Evolutionary conservation across 2,329 filamentous ascomycete species (phyloP).

Genomic region (Penicillium verrucosum): DNA sequence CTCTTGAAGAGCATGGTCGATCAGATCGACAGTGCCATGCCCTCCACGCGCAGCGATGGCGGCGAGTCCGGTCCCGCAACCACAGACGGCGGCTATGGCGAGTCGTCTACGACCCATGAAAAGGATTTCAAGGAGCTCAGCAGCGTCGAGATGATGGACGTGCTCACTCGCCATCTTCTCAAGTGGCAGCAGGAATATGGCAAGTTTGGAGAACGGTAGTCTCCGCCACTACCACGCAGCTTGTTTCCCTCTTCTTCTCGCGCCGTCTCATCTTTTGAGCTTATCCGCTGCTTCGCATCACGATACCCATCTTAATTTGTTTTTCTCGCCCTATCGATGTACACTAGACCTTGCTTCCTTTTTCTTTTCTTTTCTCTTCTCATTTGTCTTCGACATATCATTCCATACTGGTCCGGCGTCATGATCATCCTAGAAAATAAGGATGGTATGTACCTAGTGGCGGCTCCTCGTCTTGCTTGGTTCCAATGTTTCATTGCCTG

Average conservation of each 20-base stretch:
- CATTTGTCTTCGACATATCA: slow-evolving; percentile 3
- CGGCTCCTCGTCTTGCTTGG: background rate
- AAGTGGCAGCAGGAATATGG: slow-evolving; percentile 78
- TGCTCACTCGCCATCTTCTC: slow-evolving; percentile 72
- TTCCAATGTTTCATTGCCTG: background rate
- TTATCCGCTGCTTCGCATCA: slow-evolving; percentile 19
- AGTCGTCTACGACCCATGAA: slow-evolving; percentile 29
- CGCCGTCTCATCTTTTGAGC: slow-evolving; percentile 11
- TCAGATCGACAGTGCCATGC: slow-evolving; percentile 31
- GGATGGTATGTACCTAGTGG: background rate
- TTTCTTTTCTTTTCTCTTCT: slow-evolving; percentile 1
- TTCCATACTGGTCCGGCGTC: slow-evolving; percentile 20
- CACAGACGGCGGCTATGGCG: slow-evolving; percentile 26
- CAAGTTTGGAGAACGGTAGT: slow-evolving; percentile 50
- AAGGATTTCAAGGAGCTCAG: slow-evolving; percentile 70
- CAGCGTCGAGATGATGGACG: slow-evolving; percentile 88
- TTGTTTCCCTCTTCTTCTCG: background rate
- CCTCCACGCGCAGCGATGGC: slow-evolving; percentile 25
- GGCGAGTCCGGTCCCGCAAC: slow-evolving; percentile 27
- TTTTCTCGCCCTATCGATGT: slow-evolving; percentile 13
- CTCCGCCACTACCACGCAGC: background rate
- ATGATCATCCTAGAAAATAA: slow-evolving; percentile 12
- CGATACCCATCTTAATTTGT: slow-evolving; percentile 21
- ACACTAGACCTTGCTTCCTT: slow-evolving; percentile 15
- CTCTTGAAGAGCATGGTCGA: slow-evolving; percentile 36